These are phyloP conservation scores for Thecaphora frezii DNA, from an alignment of 1,284 basidiomycete genomes.

Conservation along the genomic window DNA sequence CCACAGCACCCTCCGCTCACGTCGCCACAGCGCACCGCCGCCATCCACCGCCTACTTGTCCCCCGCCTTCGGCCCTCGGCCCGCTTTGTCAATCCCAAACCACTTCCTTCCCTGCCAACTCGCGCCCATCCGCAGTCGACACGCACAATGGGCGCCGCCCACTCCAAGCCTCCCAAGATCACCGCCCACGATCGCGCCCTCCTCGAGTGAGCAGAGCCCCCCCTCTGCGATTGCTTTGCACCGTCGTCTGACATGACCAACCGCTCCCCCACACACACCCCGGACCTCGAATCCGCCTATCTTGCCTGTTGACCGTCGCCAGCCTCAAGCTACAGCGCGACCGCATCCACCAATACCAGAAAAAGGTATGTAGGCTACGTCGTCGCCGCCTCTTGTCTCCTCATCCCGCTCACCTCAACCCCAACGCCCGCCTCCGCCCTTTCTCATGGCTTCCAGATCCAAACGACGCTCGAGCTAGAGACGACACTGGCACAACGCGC, in stretches of 20 bases:
- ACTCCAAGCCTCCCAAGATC: slow-evolving; percentile 66
- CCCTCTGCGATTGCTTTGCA: not conserved
- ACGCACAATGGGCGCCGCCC: slow-evolving; percentile 37
- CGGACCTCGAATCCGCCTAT: no score
- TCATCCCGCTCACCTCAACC: not conserved
- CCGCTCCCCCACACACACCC: not conserved
- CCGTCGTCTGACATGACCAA: not conserved
- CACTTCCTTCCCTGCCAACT: not conserved
- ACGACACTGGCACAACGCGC: slow-evolving; percentile 83
- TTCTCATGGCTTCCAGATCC: slow-evolving; percentile 69
- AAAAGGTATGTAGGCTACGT: slow-evolving; percentile 67
- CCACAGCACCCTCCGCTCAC: no score
- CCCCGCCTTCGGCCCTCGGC: no score
- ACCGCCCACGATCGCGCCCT: slow-evolving; percentile 91
- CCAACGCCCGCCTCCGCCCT: not conserved
- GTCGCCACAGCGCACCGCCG: no score
- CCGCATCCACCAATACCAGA: slow-evolving; percentile 92
- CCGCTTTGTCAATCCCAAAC: no score
- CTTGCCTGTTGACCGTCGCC: slow-evolving; percentile 1
- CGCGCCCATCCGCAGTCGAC: not conserved
- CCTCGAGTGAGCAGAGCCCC: slow-evolving; percentile 71
- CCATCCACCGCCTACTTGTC: no score
- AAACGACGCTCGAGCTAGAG: slow-evolving; percentile 81
- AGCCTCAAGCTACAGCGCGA: slow-evolving; percentile 93
- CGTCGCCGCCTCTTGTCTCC: slow-evolving; percentile 1